Conservation (phyloP, 2,329 filamentous ascomycete genomes). For the Ceratocystis papillata region DNA sequence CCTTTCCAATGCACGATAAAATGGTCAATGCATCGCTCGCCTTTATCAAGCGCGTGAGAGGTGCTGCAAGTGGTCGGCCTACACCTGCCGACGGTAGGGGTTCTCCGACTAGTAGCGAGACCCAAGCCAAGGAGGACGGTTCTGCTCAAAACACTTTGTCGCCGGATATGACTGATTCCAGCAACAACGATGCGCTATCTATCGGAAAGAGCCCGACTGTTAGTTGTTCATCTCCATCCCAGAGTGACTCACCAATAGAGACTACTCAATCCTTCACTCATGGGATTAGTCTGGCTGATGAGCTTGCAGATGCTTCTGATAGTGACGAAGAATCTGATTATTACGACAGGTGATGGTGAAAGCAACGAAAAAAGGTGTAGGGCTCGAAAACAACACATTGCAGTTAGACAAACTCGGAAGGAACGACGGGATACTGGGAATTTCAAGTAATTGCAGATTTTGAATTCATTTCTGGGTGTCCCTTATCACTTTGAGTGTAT, state of each 20-base stretch:
- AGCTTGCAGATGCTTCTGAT: neutral
- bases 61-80: neutral
- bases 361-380: neutral
- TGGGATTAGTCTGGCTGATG: neutral
- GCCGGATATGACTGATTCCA: neutral
- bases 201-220: neutral
- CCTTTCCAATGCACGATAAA: neutral
- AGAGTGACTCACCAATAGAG: neutral
- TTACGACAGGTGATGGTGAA: neutral
- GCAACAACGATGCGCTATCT: neutral
- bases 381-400: too few relatives aligned
- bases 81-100: neutral
- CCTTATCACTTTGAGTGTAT: too few relatives aligned
- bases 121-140: neutral
- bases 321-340: neutral
- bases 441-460: too few relatives aligned
- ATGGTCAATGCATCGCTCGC: neutral
- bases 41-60: neutral
- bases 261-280: neutral
- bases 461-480: too few relatives aligned
- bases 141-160: neutral
- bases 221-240: neutral
- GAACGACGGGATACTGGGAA: too few relatives aligned
- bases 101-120: neutral
- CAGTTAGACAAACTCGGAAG: too few relatives aligned